Evolutionary conservation across 2,329 filamentous ascomycete genomes (phyloP).

Genomic region (Scortechinia acanthostroma): DNA sequence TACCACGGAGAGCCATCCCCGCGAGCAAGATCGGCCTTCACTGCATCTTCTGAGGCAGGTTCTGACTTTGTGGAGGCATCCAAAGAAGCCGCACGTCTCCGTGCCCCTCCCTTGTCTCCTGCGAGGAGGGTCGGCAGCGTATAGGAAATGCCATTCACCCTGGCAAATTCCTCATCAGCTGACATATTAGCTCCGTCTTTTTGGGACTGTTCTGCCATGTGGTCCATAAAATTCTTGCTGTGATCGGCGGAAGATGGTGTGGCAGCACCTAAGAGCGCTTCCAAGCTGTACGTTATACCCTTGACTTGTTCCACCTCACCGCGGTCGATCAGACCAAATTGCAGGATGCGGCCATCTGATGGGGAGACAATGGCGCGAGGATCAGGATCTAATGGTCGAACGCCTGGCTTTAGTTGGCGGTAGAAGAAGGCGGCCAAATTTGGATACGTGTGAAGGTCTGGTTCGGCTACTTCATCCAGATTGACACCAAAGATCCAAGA

Average conservation of each 20-base stretch:
- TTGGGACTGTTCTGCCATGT: not conserved
- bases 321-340: constrained; percentile 66
- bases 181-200: not conserved
- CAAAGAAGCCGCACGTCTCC: not conserved
- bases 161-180: not conserved
- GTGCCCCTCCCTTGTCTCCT: not conserved
- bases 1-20: not conserved
- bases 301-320: constrained; percentile 73
- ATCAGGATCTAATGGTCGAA: constrained; percentile 60
- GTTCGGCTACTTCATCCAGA: constrained; percentile 59
- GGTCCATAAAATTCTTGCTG: constrained; percentile 10
- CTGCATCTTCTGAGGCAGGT: not conserved
- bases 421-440: constrained; percentile 74
- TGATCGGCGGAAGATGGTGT: constrained; percentile 10
- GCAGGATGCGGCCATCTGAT: constrained; percentile 65
- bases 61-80: not conserved
- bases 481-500: constrained; percentile 67
- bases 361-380: constrained; percentile 59
- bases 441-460: constrained; percentile 61
- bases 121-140: not conserved
- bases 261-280: constrained; percentile 54
- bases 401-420: constrained; percentile 64
- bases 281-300: constrained; percentile 69
- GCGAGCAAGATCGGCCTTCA: not conserved
- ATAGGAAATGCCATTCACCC: not conserved